Evolutionary conservation across 2,329 filamentous ascomycete genomes (phyloP).

Genomic region (Arthrobotrys sphaeroides): DNA sequence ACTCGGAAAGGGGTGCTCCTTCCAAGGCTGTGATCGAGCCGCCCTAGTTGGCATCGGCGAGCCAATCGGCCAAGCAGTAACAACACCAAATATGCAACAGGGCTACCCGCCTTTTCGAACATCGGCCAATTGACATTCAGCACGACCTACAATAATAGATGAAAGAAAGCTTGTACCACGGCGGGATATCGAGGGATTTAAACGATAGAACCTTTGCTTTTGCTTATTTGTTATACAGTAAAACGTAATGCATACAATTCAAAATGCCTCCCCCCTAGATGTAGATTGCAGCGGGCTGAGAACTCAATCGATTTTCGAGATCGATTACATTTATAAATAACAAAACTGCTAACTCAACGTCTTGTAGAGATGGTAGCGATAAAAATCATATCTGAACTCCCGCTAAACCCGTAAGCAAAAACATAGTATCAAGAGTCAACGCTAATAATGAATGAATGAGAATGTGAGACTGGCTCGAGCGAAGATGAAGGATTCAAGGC

Average conservation of each 20-base stretch:
- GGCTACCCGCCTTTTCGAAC: neutral
- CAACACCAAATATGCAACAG: slow-evolving; percentile 30
- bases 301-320: neutral
- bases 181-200: neutral
- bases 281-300: neutral
- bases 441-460: slow-evolving; percentile 12
- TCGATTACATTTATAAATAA: slow-evolving; percentile 9
- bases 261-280: slow-evolving; percentile 14
- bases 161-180: neutral
- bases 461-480: slow-evolving; percentile 4
- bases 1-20: slow-evolving; percentile 4
- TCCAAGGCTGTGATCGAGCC: neutral
- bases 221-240: slow-evolving; percentile 28
- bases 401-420: slow-evolving; percentile 42
- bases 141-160: neutral
- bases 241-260: too few relatives aligned
- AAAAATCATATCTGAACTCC: slow-evolving; percentile 32
- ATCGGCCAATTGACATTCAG: neutral
- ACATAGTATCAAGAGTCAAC: neutral
- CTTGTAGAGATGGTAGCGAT: neutral
- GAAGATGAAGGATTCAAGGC: neutral
- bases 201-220: neutral
- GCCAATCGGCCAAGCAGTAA: slow-evolving; percentile 16
- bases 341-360: neutral
- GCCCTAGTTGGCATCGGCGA: neutral